Evolutionary conservation across 495 filamentous ascomycete species (phyloP).

Genomic region (Xylaria longipes): DNA sequence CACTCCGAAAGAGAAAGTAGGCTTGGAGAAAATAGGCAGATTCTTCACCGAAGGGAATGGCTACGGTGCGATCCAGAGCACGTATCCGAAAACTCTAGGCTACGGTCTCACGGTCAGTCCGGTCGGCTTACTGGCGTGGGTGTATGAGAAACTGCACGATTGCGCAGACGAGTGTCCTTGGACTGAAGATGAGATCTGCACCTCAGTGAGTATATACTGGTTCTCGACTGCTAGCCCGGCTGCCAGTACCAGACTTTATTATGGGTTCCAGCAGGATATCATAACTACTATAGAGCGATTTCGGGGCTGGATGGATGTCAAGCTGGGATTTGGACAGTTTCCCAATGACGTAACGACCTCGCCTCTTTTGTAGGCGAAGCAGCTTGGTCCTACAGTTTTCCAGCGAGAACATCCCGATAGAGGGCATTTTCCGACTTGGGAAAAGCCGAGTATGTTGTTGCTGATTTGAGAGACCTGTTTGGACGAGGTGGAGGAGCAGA

Average conservation of each 20-base stretch:
- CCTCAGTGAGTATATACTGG: conserved; percentile 65
- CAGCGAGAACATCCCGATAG: conserved; percentile 53
- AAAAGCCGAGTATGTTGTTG: conserved; percentile 54
- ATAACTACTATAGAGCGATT: conserved; percentile 32
- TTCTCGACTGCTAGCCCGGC: conserved; percentile 62
- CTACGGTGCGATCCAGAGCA: conserved; percentile 59
- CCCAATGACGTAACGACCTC: conserved; percentile 52
- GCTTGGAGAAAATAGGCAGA: conserved; percentile 51
- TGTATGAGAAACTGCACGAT: conserved; percentile 69
- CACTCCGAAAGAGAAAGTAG: conserved; percentile 44
- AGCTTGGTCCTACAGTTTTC: conserved; percentile 55
- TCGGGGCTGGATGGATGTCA: conserved; percentile 39
- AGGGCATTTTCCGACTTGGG: conserved; percentile 64
- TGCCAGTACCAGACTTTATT: conserved; percentile 62
- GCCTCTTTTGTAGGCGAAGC: conserved; percentile 55
- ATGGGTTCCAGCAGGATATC: conserved; percentile 46
- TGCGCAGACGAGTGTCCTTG: conserved; percentile 60
- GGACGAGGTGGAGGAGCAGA: conserved; percentile 48
- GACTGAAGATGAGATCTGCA: conserved; percentile 40
- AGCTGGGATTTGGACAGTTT: conserved; percentile 54
- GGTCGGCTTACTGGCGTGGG: conserved; percentile 64
- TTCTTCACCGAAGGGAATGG: conserved; percentile 55
- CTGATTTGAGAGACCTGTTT: conserved; percentile 60
- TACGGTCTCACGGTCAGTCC: conserved; percentile 63
- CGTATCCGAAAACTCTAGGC: conserved; percentile 66